Base-by-base conservation (phyloP, 2,329 filamentous ascomycete species). In the Ciborinia camelliae region DNA sequence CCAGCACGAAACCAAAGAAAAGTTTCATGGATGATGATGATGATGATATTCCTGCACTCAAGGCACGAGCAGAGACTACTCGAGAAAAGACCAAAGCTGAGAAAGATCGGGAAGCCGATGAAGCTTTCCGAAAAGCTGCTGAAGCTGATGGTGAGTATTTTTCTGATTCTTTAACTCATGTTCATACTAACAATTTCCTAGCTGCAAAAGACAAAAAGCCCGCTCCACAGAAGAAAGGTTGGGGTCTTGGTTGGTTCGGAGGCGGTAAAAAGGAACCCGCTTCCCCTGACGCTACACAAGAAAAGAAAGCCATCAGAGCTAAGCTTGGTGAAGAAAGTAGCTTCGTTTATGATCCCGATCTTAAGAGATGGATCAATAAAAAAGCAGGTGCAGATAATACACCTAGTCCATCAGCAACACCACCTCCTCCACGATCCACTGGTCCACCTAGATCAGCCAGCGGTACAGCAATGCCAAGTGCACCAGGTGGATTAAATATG, bases 311-410 rank as follows among this genome's bases (percentile, higher is more conserved):
- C n/a, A 91, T 97, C 76, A 87, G 86, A 71, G 95, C 96, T 68
- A 99, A 99, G 74, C 84, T 99, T 10, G 96, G 94, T 67, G 96
- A 99, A 77, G 87, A 95, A 74, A 97, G 87, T 76, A 92, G 88
- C 53, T 97, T 99, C 77, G 89, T 94, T 70, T 99, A 95, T 73
- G 95, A 99, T 74, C 90, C 92, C 2, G 91, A 97, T n/a, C 84
- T 97, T 61, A 96, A 96, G 81, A 92, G 95, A 75, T 99, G 96
- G 96, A 83, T 99, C 75, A 98, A 99, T 81, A 97, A 97, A 81
- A 97, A 97, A 75, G 86, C 86, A 14, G 80, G 80, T 18, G 84
- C 85, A 9, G 88, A 90, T 63, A 84, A 84, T 51, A 79, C 79
- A 10, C 80, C 83, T 32, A 80, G 84, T 3, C 84, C 86, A 68